These are phyloP conservation scores for Cydonia oblonga DNA, from an alignment of 331 rosid species.

Conservation along the genomic window DNA sequence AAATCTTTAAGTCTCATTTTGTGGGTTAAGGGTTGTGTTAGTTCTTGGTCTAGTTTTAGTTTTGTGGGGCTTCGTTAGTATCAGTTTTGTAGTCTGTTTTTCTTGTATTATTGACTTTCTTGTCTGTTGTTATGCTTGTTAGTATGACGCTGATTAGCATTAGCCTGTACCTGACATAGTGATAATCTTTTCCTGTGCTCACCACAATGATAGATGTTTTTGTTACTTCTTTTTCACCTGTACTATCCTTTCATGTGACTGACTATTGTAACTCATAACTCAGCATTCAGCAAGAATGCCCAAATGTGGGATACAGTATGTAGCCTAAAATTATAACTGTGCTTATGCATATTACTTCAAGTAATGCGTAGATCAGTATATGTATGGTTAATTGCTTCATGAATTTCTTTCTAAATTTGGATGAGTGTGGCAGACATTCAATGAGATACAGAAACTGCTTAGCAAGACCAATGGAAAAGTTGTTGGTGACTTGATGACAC, in stretches of 20 bases:
- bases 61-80: neutral
- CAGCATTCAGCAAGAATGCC: neutral
- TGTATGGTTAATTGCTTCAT: neutral
- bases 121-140: too few relatives aligned
- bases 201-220: neutral
- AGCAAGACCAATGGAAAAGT: slow-evolving; percentile 72
- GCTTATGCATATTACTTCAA: neutral
- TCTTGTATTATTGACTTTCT: neutral
- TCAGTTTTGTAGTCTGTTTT: neutral
- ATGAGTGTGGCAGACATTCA: slow-evolving; percentile 58
- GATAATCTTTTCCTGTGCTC: neutral
- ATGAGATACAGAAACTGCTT: slow-evolving; percentile 61
- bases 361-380: neutral
- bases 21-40: neutral
- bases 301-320: neutral
- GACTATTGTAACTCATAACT: neutral
- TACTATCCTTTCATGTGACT: neutral
- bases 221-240: neutral
- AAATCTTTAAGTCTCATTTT: neutral
- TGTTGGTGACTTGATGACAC: slow-evolving; percentile 87
- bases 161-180: neutral
- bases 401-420: slow-evolving; percentile 22
- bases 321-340: neutral
- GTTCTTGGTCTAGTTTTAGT: neutral
- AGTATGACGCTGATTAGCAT: neutral